Evolutionary conservation across 176 grass and related monocot species (phyloP).

Genomic region (Oryza nivara): DNA sequence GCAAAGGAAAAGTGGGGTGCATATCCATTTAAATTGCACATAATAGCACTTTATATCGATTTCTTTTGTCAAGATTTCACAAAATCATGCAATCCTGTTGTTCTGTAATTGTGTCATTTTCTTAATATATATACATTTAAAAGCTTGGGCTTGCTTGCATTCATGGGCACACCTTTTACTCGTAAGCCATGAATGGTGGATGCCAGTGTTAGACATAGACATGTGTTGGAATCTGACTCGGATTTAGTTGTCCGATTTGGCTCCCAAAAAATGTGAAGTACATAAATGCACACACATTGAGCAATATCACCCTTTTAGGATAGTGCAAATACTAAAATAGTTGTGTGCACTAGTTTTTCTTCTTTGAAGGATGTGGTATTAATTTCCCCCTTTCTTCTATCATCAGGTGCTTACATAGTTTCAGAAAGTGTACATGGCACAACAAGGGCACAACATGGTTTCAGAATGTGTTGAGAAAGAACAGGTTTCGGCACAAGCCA

Average conservation of each 20-base stretch:
- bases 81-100: not conserved
- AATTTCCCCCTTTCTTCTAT: not conserved
- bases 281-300: not conserved
- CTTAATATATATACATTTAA: not conserved
- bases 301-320: not conserved
- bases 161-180: not conserved
- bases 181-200: not conserved
- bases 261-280: too few species aligned
- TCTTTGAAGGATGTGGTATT: not conserved
- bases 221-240: not conserved
- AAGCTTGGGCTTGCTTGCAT: too few species aligned
- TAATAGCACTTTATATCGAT: not conserved
- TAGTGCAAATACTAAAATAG: not conserved
- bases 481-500: not conserved
- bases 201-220: not conserved
- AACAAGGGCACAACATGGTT: not conserved
- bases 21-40: not conserved
- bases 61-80: not conserved
- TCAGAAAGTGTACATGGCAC: not conserved
- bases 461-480: not conserved
- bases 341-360: not conserved
- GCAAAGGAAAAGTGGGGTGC: not conserved
- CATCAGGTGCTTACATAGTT: not conserved
- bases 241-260: not conserved
- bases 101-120: not conserved